A percentile compares a stretch with the other conserved stretches of the same genome.
phyloP scores from a whole-genome alignment of 495 filamentous ascomycete genomes.

The Lineolata rhizophorae region DNA sequence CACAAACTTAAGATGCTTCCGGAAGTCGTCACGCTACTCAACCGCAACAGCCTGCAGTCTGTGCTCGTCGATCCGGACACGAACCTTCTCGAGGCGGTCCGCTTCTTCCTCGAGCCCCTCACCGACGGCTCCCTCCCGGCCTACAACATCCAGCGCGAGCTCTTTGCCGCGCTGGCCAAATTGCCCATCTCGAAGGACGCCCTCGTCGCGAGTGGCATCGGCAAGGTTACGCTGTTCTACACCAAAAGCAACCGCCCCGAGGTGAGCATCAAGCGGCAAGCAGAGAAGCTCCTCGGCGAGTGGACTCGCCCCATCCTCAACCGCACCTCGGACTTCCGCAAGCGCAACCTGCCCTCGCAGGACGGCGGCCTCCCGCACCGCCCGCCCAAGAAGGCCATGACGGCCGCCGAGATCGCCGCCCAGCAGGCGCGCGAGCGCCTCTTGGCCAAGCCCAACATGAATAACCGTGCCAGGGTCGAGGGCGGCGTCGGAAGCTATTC shows the following conservation, averaged over 20 bases:
- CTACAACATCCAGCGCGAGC: slow-evolving; percentile 89
- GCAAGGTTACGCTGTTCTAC: slow-evolving; percentile 91
- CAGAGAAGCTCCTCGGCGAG: slow-evolving; percentile 72
- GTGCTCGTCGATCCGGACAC: slow-evolving; percentile 78
- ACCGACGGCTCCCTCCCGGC: slow-evolving; percentile 82
- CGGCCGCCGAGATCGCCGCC: slow-evolving; percentile 20
- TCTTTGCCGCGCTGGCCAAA: slow-evolving; percentile 58
- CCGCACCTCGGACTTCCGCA: slow-evolving; percentile 77
- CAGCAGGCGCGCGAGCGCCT: slow-evolving; percentile 32
- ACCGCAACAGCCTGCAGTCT: slow-evolving; percentile 63
- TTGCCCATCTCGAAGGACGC: slow-evolving; percentile 79
- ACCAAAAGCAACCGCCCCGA: slow-evolving; percentile 81
- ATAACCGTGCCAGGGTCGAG: slow-evolving; percentile 51
- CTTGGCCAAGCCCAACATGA: slow-evolving; percentile 41
- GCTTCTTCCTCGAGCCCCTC: slow-evolving; percentile 92
- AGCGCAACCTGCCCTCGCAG: too few species aligned
- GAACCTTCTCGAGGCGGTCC: slow-evolving; percentile 82
- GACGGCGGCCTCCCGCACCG: background rate
- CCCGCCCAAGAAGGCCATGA: background rate
- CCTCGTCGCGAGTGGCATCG: slow-evolving; percentile 75
- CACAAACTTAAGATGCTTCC: slow-evolving; percentile 90
- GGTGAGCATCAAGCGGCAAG: slow-evolving; percentile 71
- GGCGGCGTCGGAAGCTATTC: slow-evolving; percentile 58
- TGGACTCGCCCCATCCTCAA: slow-evolving; percentile 95
- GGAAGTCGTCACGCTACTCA: slow-evolving; percentile 71